Base-by-base conservation (phyloP, 805 yeast species). In the Wickerhamomyces sydowiorum region DNA sequence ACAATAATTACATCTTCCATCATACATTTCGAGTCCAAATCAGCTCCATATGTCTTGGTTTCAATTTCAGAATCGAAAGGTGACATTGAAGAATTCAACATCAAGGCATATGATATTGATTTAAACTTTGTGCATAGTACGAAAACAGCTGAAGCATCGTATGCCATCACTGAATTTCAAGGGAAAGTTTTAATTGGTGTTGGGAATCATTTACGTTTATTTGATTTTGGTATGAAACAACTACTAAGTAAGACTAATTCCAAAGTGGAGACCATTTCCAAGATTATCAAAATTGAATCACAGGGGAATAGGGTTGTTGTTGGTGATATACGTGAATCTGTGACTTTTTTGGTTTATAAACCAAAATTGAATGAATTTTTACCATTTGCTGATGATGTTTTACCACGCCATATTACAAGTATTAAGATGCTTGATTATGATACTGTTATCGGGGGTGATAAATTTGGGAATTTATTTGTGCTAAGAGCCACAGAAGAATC, bases 401-500 rank as follows among this genome's bases (percentile, higher is more conserved):
- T 82, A 30, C 70, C 80, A 27, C 66, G 96, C 25, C 85, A 83
- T 53, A 70, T 83, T 4, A 82, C 95, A 0, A 51, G 79, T 3
- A 51, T 83, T 34, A 55, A 69, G 3, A 63, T 77, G 48, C 62
- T 93, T 5, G 98, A 93, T 57, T 75, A 78, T 47, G 79, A 78
- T 42, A 88, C 96, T 0, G 76, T 85, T 1, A 66, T 84, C 32
- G 87, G 86, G 1, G 96, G 96, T 13, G 98, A 93, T 58, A 82
- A 80, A 54, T 88, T 85, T 62, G 97, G 98, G 1, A 86, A 83
- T 51, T 37, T 89, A 0, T 80, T 82, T 61, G 73, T 86, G 1
- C 62, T 87, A 32, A 66, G 96, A 44, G 61, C 83, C 32, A 76
- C 83, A 0, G 62, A 63, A n/a, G 64, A 69, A 5, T 66, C 70